Percentiles rank a stretch among this genome's conserved stretches.
phyloP scores from a whole-genome alignment of 768 basidiomycete species.

The Boletellus ananiceps region DNA sequence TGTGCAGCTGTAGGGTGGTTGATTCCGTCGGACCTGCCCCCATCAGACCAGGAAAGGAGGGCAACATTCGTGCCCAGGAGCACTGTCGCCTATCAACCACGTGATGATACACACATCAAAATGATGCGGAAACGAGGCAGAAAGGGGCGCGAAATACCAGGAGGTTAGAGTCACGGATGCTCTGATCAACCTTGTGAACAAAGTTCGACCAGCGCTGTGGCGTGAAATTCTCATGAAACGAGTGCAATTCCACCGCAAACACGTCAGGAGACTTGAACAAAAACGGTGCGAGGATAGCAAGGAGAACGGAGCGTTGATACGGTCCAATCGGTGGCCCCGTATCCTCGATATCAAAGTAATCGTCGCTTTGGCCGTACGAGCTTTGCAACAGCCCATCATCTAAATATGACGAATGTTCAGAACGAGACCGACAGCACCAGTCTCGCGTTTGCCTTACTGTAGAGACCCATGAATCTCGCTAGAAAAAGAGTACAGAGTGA shows the following conservation, averaged over 20 bases:
- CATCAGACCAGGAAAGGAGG: slow-evolving; percentile 18
- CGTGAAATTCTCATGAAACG: slow-evolving; percentile 25
- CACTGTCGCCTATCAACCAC: slow-evolving; percentile 23
- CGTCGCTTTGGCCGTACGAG: slow-evolving; percentile 30
- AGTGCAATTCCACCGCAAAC: slow-evolving; percentile 26
- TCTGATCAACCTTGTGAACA: slow-evolving; percentile 28
- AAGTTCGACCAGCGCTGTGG: slow-evolving; percentile 26
- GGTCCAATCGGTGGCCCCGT: slow-evolving; percentile 5
- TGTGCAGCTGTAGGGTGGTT: slow-evolving; percentile 15
- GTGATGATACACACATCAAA: neutral
- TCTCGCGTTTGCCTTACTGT: slow-evolving; percentile 18
- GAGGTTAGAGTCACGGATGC: slow-evolving; percentile 31
- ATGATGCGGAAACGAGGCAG: neutral
- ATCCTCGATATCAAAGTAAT: slow-evolving; percentile 30
- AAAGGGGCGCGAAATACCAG: slow-evolving; percentile 13
- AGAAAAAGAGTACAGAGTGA: neutral
- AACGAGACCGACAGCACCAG: neutral
- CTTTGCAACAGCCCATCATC: slow-evolving; percentile 27
- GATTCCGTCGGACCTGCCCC: neutral
- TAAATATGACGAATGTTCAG: neutral
- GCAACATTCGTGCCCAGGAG: slow-evolving; percentile 25
- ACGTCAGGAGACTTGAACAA: slow-evolving; percentile 26
- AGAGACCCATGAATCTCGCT: slow-evolving; percentile 30
- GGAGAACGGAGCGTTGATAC: slow-evolving; percentile 18
- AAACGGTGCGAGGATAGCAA: slow-evolving; percentile 20